These are phyloP conservation scores for Ophiostoma australiae DNA, from an alignment of 2,329 filamentous ascomycete species.

Conservation along the genomic window DNA sequence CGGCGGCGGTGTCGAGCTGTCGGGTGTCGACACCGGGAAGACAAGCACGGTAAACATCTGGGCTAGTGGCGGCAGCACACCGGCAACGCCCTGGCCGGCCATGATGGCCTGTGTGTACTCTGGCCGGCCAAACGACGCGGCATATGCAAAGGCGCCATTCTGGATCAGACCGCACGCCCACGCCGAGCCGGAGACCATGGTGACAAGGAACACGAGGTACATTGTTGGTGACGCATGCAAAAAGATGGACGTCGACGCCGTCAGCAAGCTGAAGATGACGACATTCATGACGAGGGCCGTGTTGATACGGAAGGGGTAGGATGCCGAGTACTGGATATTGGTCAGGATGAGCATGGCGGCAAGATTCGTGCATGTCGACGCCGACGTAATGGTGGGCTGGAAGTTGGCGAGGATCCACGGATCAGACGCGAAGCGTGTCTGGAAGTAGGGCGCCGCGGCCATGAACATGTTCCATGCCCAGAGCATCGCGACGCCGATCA, in stretches of 20 bases:
- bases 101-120: slow-evolving; percentile 97
- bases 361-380: slow-evolving; percentile 81
- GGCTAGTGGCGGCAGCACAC: slow-evolving; percentile 79
- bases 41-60: slow-evolving; percentile 80
- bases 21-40: slow-evolving; percentile 43
- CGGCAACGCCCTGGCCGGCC: slow-evolving; percentile 87
- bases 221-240: slow-evolving; percentile 54
- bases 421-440: slow-evolving; percentile 68
- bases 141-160: slow-evolving; percentile 91
- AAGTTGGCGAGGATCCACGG: slow-evolving; percentile 73
- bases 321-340: slow-evolving; percentile 73
- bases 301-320: slow-evolving; percentile 83
- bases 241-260: slow-evolving; percentile 70
- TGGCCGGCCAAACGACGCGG: slow-evolving; percentile 73
- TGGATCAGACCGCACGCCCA: slow-evolving; percentile 80
- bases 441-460: slow-evolving; percentile 89
- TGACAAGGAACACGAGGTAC: slow-evolving; percentile 78
- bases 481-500: slow-evolving; percentile 88
- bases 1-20: background rate
- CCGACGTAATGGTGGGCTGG: slow-evolving; percentile 81
- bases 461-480: slow-evolving; percentile 99
- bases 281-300: slow-evolving; percentile 71
- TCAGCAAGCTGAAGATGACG: slow-evolving; percentile 69
- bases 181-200: slow-evolving; percentile 75
- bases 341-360: slow-evolving; percentile 69